These are phyloP conservation scores for Chytriomyces confervae DNA, from an alignment of 192 early-diverging fungal species.

Conservation along the genomic window DNA sequence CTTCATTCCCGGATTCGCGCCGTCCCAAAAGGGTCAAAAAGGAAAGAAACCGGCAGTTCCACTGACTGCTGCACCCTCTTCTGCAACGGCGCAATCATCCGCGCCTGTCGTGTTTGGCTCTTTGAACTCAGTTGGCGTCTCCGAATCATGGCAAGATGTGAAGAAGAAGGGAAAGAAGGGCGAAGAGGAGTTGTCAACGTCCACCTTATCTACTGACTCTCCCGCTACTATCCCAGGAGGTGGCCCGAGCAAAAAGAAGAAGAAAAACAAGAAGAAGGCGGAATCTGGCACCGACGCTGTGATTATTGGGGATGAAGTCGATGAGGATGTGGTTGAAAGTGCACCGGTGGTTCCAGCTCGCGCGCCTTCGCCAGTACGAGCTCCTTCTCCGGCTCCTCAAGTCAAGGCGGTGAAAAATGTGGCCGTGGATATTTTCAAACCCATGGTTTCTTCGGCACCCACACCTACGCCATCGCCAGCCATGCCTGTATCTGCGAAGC, in stretches of 20 bases:
- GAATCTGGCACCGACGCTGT: constrained; percentile 10
- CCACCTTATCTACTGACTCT: background rate
- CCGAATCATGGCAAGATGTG: constrained; percentile 31
- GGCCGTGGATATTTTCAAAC: background rate
- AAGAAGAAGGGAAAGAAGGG: constrained; percentile 41
- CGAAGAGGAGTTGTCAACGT: background rate
- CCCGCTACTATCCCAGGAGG: constrained; percentile 15
- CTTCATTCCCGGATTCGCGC: constrained; percentile 30
- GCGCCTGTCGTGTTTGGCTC: constrained; percentile 24
- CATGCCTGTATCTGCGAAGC: background rate
- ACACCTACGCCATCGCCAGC: constrained; percentile 14
- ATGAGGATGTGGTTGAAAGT: background rate
- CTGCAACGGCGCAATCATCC: background rate
- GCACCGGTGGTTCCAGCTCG: constrained; percentile 13
- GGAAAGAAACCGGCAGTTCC: constrained; percentile 37
- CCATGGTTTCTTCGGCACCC: constrained; percentile 23
- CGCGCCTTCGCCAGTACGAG: constrained; percentile 3
- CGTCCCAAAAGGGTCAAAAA: constrained; percentile 10
- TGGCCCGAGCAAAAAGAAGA: constrained; percentile 41
- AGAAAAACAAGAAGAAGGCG: constrained; percentile 41
- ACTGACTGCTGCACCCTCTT: constrained; percentile 5
- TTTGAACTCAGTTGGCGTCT: background rate
- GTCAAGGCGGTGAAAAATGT: background rate
- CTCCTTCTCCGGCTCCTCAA: constrained; percentile 24
- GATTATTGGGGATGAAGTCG: background rate